Evolutionary conservation across 331 rosid species (phyloP).

Genomic region (Phaseolus coccineus): DNA sequence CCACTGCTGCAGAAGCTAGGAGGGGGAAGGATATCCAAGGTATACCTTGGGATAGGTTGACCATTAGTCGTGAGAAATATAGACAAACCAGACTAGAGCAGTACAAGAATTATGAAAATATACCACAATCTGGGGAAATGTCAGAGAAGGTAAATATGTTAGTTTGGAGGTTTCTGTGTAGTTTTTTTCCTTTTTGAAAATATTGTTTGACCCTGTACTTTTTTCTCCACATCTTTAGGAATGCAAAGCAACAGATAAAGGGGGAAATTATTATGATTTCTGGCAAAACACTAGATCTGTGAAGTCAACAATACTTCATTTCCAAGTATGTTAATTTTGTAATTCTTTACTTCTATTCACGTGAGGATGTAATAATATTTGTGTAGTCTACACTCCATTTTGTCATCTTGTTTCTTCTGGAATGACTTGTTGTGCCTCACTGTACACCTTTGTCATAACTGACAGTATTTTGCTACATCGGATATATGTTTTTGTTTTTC

Average conservation of each 20-base stretch:
- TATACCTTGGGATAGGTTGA: slow-evolving; percentile 82
- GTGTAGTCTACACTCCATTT: slow-evolving; percentile 22
- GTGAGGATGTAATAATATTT: slow-evolving; percentile 12
- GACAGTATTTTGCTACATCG: slow-evolving; percentile 31
- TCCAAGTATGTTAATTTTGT: slow-evolving; percentile 63
- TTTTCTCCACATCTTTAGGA: slow-evolving; percentile 53
- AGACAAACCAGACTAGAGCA: slow-evolving; percentile 86
- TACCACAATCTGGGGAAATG: slow-evolving; percentile 79
- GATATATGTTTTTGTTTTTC: slow-evolving; percentile 15
- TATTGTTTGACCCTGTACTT: slow-evolving; percentile 13
- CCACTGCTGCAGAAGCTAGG: slow-evolving; percentile 85
- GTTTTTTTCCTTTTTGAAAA: neutral
- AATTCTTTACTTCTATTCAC: slow-evolving; percentile 22
- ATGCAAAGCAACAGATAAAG: slow-evolving; percentile 75
- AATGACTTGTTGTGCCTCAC: slow-evolving; percentile 8
- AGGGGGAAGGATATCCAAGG: slow-evolving; percentile 89
- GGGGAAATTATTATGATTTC: slow-evolving; percentile 73
- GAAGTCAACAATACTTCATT: slow-evolving; percentile 89
- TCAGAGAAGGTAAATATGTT: slow-evolving; percentile 72
- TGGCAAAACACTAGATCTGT: slow-evolving; percentile 90
- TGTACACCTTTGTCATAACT: slow-evolving; percentile 23
- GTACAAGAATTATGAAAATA: slow-evolving; percentile 90
- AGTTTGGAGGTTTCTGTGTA: slow-evolving; percentile 24
- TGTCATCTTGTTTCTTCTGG: slow-evolving; percentile 30
- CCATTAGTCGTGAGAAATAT: slow-evolving; percentile 76